These are phyloP conservation scores for Cinchona pubescens DNA, from an alignment of 257 asterid genomes.

Conservation along the genomic window DNA sequence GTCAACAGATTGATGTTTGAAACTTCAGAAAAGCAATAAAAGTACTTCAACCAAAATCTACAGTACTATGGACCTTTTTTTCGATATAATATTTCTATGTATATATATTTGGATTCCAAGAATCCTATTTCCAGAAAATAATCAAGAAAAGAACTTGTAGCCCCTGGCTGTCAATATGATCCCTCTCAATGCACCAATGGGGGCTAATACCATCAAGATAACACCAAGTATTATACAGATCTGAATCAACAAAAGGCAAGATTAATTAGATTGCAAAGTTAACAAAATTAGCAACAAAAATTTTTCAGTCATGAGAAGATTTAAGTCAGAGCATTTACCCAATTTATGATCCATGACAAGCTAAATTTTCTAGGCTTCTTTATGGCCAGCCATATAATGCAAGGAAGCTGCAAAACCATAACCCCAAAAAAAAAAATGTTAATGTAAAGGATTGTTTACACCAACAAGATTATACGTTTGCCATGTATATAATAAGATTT, in stretches of 20 bases:
- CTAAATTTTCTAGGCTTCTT: conserved; percentile 45
- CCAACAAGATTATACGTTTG: neutral
- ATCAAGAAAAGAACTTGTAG: conserved; percentile 49
- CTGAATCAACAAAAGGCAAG: conserved; percentile 21
- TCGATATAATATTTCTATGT: no score
- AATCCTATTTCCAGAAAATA: neutral
- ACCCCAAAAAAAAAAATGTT: no score
- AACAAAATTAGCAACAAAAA: neutral
- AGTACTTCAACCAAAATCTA: no score
- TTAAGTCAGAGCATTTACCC: conserved; percentile 28
- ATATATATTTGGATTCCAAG: neutral
- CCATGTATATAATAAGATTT: neutral
- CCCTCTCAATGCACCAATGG: conserved; percentile 50
- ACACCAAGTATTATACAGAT: conserved; percentile 48
- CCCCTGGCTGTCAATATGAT: conserved; percentile 35
- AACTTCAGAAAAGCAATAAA: no score
- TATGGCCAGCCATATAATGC: conserved; percentile 53
- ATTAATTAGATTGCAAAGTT: no score
- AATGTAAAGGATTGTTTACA: no score
- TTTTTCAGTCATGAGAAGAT: neutral
- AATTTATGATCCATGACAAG: conserved; percentile 44
- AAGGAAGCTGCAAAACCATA: conserved; percentile 45
- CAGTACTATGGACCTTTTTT: no score
- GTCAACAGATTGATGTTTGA: no score
- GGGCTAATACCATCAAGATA: conserved; percentile 41